Percentiles rank a stretch among this genome's conserved stretches.
Conservation (phyloP, 2,329 filamentous ascomycete genomes). For the Penicillium sp. region DNA sequence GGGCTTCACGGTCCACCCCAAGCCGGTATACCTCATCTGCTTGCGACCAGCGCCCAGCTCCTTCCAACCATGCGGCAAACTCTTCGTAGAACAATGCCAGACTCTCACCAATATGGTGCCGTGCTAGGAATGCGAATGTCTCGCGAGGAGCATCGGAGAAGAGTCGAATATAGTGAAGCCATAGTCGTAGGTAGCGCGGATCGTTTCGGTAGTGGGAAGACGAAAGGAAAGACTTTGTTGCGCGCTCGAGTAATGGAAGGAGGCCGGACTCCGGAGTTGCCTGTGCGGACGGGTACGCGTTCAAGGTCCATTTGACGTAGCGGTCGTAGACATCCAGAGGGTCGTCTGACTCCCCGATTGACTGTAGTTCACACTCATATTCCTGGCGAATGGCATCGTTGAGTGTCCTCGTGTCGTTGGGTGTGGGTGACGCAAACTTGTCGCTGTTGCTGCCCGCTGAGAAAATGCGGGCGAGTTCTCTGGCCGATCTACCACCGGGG, state of each 20-base stretch:
- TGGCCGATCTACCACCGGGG: conserved; percentile 82
- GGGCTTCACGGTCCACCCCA: conserved; percentile 83
- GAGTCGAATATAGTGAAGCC: conserved; percentile 89
- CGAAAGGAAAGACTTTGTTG: conserved; percentile 84
- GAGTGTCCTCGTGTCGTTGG: conserved; percentile 69
- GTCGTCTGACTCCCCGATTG: conserved; percentile 83
- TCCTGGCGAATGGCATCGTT: conserved; percentile 77
- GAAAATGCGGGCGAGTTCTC: conserved; percentile 76
- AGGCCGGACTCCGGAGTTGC: conserved; percentile 89
- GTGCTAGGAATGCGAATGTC: conserved; percentile 84
- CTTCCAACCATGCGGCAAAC: conserved; percentile 89
- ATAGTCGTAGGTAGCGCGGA: conserved; percentile 85
- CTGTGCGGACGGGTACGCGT: conserved; percentile 91
- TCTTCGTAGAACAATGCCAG: conserved; percentile 96
- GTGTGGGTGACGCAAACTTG: conserved; percentile 61
- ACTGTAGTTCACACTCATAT: conserved; percentile 78
- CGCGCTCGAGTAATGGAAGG: conserved; percentile 82
- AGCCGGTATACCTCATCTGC: conserved; percentile 91
- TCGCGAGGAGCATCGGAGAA: conserved; percentile 93
- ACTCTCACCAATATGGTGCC: conserved; percentile 80
- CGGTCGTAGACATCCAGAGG: conserved; percentile 93
- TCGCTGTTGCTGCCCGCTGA: conserved; percentile 48
- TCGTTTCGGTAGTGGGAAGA: conserved; percentile 91
- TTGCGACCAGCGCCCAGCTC: conserved; percentile 77
- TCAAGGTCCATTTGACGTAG: conserved; percentile 94